Conservation (phyloP, 164 flowering plant genomes). For the Magnolia sinica region DNA sequence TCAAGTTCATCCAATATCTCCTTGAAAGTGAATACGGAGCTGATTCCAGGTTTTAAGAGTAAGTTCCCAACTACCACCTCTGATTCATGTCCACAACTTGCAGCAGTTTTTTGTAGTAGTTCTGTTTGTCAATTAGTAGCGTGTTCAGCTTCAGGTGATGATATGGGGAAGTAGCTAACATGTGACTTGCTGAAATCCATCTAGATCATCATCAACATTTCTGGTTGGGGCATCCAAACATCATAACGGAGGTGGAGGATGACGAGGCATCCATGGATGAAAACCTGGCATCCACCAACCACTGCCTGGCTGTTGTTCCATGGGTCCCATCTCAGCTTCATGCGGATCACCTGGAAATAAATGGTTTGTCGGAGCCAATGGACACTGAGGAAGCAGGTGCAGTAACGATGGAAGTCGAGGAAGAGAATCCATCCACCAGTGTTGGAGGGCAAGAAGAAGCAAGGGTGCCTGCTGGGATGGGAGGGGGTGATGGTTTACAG, state of each 20-base stretch:
- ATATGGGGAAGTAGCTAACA: neutral
- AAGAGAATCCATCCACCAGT: neutral
- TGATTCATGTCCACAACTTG: neutral
- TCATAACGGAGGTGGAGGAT: neutral
- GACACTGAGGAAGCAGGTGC: constrained; percentile 44
- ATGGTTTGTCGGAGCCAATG: constrained; percentile 35
- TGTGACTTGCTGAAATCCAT: neutral
- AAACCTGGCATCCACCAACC: neutral
- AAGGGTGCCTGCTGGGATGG: neutral
- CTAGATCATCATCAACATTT: constrained; percentile 25
- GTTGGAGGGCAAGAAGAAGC: constrained; percentile 1
- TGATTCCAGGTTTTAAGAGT: constrained; percentile 57
- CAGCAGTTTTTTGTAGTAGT: neutral
- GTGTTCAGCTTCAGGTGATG: neutral
- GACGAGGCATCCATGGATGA: constrained; percentile 19
- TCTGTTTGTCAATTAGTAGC: neutral
- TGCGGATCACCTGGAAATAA: neutral
- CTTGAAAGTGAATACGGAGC: constrained; percentile 37
- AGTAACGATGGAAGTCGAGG: constrained; percentile 54
- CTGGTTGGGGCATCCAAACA: constrained; percentile 22
- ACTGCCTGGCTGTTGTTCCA: constrained; percentile 54
- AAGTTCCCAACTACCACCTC: constrained; percentile 13
- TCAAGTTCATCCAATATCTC: constrained; percentile 24
- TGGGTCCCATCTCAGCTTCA: constrained; percentile 42
- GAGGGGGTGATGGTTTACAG: constrained; percentile 23